Conservation (phyloP, 345 rosid genomes). For the Psidium friedrichsthalianum region DNA sequence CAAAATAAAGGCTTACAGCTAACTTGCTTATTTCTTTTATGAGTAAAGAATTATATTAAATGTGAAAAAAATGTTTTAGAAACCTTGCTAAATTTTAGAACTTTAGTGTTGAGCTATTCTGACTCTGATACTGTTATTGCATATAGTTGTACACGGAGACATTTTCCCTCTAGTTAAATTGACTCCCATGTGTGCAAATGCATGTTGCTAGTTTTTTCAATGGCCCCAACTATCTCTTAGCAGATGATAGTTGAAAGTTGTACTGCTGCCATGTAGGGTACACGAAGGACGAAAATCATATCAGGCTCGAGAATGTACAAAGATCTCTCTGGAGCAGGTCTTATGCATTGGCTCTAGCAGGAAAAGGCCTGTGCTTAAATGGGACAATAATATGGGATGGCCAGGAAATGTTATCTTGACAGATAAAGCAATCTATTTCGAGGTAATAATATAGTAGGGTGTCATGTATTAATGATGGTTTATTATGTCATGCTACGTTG, state of each 20-base stretch:
- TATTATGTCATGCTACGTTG: not conserved
- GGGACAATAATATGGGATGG: conserved; percentile 94
- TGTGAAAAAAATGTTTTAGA: not conserved
- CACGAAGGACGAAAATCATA: conserved; percentile 69
- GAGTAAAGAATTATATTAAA: not conserved
- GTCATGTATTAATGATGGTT: not conserved
- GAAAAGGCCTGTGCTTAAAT: conserved; percentile 84
- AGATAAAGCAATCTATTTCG: conserved; percentile 79
- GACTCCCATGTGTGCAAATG: not conserved
- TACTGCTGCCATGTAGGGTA: conserved; percentile 36
- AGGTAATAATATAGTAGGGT: conserved; percentile 34
- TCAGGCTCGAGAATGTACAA: conserved; percentile 36
- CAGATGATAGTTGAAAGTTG: not conserved
- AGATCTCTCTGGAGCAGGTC: conserved; percentile 50
- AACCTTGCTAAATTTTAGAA: not conserved
- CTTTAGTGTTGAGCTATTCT: not conserved
- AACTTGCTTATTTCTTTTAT: not conserved
- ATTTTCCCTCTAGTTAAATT: not conserved
- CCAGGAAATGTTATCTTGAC: conserved; percentile 87
- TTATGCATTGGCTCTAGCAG: conserved; percentile 73
- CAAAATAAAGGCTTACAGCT: not conserved
- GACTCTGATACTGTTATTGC: not conserved
- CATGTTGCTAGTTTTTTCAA: not conserved
- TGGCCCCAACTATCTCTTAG: not conserved
- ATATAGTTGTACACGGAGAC: not conserved